These are phyloP conservation scores for Kurtzmaniella quercitrusa DNA, from an alignment of 1,139 yeast species.

Conservation along the genomic window DNA sequence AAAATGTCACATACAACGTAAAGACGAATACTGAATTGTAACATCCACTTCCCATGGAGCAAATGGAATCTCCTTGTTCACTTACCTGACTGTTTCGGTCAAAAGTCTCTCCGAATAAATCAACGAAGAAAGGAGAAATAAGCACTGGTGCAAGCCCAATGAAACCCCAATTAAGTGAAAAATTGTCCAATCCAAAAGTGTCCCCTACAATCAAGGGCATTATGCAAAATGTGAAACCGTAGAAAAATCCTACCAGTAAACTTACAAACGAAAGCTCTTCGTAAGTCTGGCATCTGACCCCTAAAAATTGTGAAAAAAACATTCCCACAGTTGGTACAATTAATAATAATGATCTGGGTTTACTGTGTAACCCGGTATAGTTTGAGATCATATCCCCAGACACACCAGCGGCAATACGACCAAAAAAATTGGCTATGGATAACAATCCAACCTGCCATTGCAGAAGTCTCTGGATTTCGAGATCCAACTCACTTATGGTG, in stretches of 20 bases:
- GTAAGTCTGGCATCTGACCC: slow-evolving; percentile 25
- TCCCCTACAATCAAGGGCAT: slow-evolving; percentile 59
- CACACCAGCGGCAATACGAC: slow-evolving; percentile 50
- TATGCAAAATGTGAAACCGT: slow-evolving; percentile 56
- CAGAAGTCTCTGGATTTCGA: slow-evolving; percentile 43
- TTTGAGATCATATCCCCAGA: slow-evolving; percentile 42
- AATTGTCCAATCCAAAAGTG: slow-evolving; percentile 50
- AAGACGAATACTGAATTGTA: slow-evolving; percentile 38
- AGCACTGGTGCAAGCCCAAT: slow-evolving; percentile 51
- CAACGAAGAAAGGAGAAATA: slow-evolving; percentile 49
- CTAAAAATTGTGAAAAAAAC: slow-evolving; percentile 39
- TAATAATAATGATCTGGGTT: slow-evolving; percentile 44
- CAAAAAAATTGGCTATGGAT: slow-evolving; percentile 52
- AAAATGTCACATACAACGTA: slow-evolving; percentile 27
- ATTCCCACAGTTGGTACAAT: slow-evolving; percentile 44
- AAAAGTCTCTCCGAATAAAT: slow-evolving; percentile 48
- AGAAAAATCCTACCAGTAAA: slow-evolving; percentile 47
- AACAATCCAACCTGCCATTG: slow-evolving; percentile 55
- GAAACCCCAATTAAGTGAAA: slow-evolving; percentile 58
- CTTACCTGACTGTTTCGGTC: slow-evolving; percentile 35
- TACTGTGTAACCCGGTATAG: slow-evolving; percentile 32
- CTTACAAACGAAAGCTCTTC: slow-evolving; percentile 35
- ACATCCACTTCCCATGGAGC: slow-evolving; percentile 40
- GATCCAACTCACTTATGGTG: slow-evolving; percentile 19
- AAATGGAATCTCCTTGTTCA: slow-evolving; percentile 18